Base-by-base conservation (phyloP, 1,284 basidiomycete species). In the Ganoderma multipileum region DNA sequence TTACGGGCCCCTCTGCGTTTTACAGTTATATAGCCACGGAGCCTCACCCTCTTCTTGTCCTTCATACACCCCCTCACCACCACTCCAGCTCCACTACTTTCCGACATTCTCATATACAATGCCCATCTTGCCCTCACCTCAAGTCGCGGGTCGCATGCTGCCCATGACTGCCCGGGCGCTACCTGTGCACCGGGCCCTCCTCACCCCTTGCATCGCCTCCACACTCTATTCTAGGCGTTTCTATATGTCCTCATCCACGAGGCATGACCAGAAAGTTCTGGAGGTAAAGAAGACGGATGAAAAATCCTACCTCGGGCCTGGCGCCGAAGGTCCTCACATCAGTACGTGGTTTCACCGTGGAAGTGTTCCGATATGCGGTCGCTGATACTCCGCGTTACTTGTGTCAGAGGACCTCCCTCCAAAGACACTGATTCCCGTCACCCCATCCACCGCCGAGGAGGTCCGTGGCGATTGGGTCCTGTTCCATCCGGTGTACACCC, bases 401-500 rank as follows among this genome's bases (percentile, higher is more conserved):
- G 55, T 41, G 36, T 52, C 67, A 76, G 75, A 75, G 69, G 76
- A 74, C 55, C 36, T 73, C 6, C 62, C 66, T 3, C 60, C 69
- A 5, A 63, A 67, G 16, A 36, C 61, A 54, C 26, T 64, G 42
- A 28, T 63, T 42, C 57, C 39, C 16, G 41, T 64, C 18, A 67
- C 70, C 8, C 55, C 68, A 7, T 50, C 59, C 2, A 71, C 66
- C 26, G 57, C 68, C 26, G 57, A 66, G 16, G 68, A 69, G 12
- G 67, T 92, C 63, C 86, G 83, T 38, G 92, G 92, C 2, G 92
- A 93, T 75, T 95, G 93, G 91, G 91, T 95, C 11, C 81, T 95
- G 0, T 93, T 94, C 76, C 93, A 95, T 75, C 93, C 93, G 0
- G 94, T 95, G 0, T 95, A 95, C 77, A 85, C 89, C 6, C 78